Evolutionary conservation across 768 basidiomycete species (phyloP).

Genomic region (Cystobasidium onofrii): DNA sequence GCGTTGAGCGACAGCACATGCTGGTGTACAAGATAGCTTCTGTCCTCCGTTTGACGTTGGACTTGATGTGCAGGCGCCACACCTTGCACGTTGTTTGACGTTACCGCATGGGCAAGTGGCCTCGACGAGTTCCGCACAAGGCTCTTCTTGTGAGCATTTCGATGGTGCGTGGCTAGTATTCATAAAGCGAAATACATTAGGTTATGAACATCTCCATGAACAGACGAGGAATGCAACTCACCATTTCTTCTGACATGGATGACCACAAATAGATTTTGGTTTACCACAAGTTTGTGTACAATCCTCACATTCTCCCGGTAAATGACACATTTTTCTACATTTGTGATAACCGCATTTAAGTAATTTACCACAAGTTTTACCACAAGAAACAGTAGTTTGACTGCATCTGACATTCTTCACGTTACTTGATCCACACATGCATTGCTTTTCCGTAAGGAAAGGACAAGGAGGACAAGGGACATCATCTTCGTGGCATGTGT

Average conservation of each 20-base stretch:
- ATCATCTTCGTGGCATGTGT: constrained; percentile 71
- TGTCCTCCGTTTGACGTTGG: constrained; percentile 50
- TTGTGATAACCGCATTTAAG: constrained; percentile 80
- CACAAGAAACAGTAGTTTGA: constrained; percentile 77
- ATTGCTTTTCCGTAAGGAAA: constrained; percentile 65
- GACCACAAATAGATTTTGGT: constrained; percentile 56
- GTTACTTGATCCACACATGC: constrained; percentile 71
- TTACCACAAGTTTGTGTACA: constrained; percentile 78
- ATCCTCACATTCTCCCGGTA: constrained; percentile 61
- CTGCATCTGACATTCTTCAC: constrained; percentile 77
- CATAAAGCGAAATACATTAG: too few relatives aligned
- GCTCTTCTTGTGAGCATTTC: constrained; percentile 66
- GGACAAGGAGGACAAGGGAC: constrained; percentile 75
- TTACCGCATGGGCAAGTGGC: constrained; percentile 77
- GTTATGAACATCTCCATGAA: too few relatives aligned
- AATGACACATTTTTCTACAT: constrained; percentile 75
- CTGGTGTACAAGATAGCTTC: constrained; percentile 65
- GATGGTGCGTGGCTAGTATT: constrained; percentile 80
- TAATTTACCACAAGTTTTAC: constrained; percentile 65
- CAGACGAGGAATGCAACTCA: too few relatives aligned
- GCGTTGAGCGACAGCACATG: constrained; percentile 74
- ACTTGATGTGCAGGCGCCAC: constrained; percentile 56
- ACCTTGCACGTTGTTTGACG: constrained; percentile 62
- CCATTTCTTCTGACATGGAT: constrained; percentile 64
- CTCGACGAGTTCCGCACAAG: constrained; percentile 62